Evolutionary conservation across 2,329 filamentous ascomycete species (phyloP), one percentile per base, ranked within the genome.

Genomic region (Canariomyces notabilis): DNA sequence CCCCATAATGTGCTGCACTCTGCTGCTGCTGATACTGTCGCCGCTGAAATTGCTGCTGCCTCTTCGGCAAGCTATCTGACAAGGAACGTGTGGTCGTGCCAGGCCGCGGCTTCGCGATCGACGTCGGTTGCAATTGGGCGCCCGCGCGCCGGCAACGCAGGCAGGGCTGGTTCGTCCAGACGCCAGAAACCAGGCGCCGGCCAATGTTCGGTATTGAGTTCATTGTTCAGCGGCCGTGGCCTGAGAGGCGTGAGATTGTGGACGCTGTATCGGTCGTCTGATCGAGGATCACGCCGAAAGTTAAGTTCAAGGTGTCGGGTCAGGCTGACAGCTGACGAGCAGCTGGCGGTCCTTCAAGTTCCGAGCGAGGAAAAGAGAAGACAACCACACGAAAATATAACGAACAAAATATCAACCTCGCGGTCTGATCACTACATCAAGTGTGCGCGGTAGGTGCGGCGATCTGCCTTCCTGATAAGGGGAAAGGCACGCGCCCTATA

Each of bases 1-100:
- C 32, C 0, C 42, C 47, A 43, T 35, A 34, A 32, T 36, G 33
- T 38, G 48, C 44, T 44, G 44, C 42, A 47, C 53, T 29, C 4
- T 65, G 59, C 15, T 64, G 60, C 37, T 59, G 49, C 37, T 52
- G 45, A 15, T 58, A 55, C 22, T 57, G 53, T 37, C 60, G 56
- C 44, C n/a, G n/a, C n/a, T n/a, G n/a, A n/a, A n/a, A n/a, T n/a
- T 57, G 60, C 39, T 60, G 62, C 38, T 55, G 48, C 49, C 49
- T 33, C 39, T 50, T 52, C 36, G 51, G 47, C 7, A 45, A 29
- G 22, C 58, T 48, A 16, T 48, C 19, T 9, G 52, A 49, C 16
- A 57, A 46, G 48, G 49, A 53, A 4, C 48, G 48, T 21, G 26
- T 35, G 4, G 46, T 37, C 21, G 9, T 29, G 18, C 16, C 23